Evolutionary conservation across 805 yeast species (phyloP).

Genomic region (Torulaspora gathmanii): DNA sequence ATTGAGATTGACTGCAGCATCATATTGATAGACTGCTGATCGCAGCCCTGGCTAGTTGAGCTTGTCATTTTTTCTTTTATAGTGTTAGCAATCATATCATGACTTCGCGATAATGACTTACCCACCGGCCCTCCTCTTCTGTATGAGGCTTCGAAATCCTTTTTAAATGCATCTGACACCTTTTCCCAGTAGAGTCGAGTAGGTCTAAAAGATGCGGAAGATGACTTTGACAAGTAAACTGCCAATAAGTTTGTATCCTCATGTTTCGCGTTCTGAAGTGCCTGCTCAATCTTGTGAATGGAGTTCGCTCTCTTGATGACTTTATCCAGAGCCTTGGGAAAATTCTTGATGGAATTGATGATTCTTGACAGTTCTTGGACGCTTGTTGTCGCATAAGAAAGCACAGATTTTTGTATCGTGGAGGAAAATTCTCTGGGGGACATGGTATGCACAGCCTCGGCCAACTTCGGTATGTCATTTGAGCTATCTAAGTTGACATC

Average conservation of each 20-base stretch:
- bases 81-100: constrained; percentile 18
- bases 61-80: constrained; percentile 19
- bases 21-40: constrained; percentile 13
- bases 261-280: constrained; percentile 15
- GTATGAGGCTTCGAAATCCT: constrained; percentile 32
- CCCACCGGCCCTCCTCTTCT: constrained; percentile 38
- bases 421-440: constrained; percentile 25
- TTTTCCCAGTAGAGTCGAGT: constrained; percentile 29
- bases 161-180: constrained; percentile 25
- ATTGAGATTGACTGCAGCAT: constrained; percentile 26
- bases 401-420: constrained; percentile 24
- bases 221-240: constrained; percentile 19
- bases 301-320: constrained; percentile 15
- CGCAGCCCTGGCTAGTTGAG: constrained; percentile 12
- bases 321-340: constrained; percentile 25
- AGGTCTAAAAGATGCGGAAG: constrained; percentile 15
- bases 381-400: constrained; percentile 17
- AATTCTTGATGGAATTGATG: constrained; percentile 29
- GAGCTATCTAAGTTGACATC: constrained; percentile 10
- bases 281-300: constrained; percentile 17
- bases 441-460: constrained; percentile 19
- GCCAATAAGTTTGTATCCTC: constrained; percentile 18
- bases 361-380: constrained; percentile 26
- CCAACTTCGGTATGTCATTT: constrained; percentile 10
- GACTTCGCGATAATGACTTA: constrained; percentile 26